Base-by-base conservation (phyloP, 768 basidiomycete genomes). In the Leccinum truebloodii region DNA sequence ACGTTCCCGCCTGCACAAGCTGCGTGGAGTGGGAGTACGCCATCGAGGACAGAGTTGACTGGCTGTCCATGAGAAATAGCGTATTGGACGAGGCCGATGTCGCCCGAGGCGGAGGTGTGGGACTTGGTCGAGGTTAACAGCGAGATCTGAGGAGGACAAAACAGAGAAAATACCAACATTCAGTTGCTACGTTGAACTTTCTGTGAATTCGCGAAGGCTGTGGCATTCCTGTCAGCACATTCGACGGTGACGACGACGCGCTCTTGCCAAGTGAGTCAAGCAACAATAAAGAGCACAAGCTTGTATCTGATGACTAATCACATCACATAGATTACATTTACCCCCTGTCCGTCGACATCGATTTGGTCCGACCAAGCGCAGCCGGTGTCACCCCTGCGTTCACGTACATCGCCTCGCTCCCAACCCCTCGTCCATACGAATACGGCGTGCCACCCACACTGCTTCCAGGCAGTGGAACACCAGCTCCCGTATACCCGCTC, bases 11-110 rank as follows among this genome's bases (percentile, higher is more conserved):
- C 93, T 0, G 94, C 90, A 66, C 87, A 92, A 2, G 96, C 97
- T 4, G 94, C 95, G 71, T 99, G 97, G 9, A 99, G 81, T 3
- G 97, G 95, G n/a, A 97, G 86, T 3, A 99, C 91, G 37, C 97
- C 97, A 71, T 96, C 93, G 56, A 98, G 84, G 34, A 97, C 93
- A 5, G 94, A 92, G 75, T 99, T 98, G 75, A 96, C 87, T 10
- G 97, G 96, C 69, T 98, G 97, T 8, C 96, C 96, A 67, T 95
- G 89, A 3, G 87, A 86, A 24, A 99, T 82, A 2, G 97, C 97
- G 73, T 94, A 97, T 72, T 90, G 88, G 60, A 94, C 95, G 62
- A 96, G 87, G 4, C 94, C 95, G 55, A 96, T 81, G 73, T 99
- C 94, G 55, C 95, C 95, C 28, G 87, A 85, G 5, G 84, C 86